Evolutionary conservation across 2,329 filamentous ascomycete species (phyloP).

Genomic region (Colletotrichum nymphaeae): DNA sequence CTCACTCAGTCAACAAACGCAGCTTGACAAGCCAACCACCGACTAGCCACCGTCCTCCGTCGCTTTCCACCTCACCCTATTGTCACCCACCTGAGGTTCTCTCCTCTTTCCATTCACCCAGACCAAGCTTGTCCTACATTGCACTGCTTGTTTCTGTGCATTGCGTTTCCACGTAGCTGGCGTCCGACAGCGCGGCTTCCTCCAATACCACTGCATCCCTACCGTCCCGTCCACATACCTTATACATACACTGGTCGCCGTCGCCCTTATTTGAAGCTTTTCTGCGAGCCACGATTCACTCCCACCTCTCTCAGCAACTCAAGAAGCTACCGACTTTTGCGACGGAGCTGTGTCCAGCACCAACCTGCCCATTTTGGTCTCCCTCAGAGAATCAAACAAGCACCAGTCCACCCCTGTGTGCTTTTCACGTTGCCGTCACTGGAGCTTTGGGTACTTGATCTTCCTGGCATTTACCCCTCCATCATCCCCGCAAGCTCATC

Average conservation of each 20-base stretch:
- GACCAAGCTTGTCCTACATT: neutral
- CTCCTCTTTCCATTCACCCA: neutral
- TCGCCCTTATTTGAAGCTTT: neutral
- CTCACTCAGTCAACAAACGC: slow-evolving; percentile 12
- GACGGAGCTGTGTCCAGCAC: neutral
- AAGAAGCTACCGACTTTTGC: neutral
- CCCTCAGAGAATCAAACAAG: neutral
- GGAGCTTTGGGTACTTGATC: slow-evolving; percentile 11
- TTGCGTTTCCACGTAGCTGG: neutral
- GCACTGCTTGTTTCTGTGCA: neutral
- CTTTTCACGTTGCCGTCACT: slow-evolving; percentile 18
- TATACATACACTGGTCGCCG: neutral
- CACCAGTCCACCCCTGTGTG: slow-evolving; percentile 16
- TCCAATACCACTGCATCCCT: neutral
- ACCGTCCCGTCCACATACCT: neutral
- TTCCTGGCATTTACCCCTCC: slow-evolving; percentile 30
- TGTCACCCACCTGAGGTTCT: neutral
- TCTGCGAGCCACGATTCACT: neutral
- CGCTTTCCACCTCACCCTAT: slow-evolving; percentile 18
- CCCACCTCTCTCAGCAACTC: too few relatives aligned
- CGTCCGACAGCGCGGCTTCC: neutral
- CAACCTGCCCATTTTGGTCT: neutral
- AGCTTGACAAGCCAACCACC: slow-evolving; percentile 2
- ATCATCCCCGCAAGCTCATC: slow-evolving; percentile 36
- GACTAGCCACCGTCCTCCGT: slow-evolving; percentile 21